Evolutionary conservation across 352 stramenopile genomes (phyloP), one percentile per base, ranked within the genome.

Genomic region (Discostella stelligera): DNA sequence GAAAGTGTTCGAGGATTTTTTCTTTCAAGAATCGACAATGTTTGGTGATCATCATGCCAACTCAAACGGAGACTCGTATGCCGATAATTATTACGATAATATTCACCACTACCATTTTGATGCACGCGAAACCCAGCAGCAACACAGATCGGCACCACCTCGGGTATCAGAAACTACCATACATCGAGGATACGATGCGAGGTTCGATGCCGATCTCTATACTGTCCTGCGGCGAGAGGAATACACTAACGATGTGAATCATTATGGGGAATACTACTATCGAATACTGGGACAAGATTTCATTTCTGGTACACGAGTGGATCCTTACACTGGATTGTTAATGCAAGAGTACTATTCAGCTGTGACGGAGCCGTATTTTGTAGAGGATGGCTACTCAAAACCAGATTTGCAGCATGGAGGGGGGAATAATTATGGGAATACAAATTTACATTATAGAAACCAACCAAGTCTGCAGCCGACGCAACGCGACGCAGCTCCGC

Each of bases 261-360:
- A 56, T 9, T 65, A 79, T 13, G 55, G 64, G 4, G 61, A 76
- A 62, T 82, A 66, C 48, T 86, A 74, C 60, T 90, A 81, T 66
- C 62, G 66, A 60, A 74, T 86, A 3, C 53, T 89, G 11, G 79
- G 75, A 11, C 85, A 91, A 60, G 83, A 91, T 64, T 91, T 89
- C 64, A 74, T 85, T 27, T 20, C 70, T 59, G 66, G 61, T 2
- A 73, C 63, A 39, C 53, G 74, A 48, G 39, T 74, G 10, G 74
- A 82, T 62, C 74, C 66, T 16, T 77, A 71, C 54, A 80, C 73
- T 50, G 74, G 74, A 3, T 83, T 80, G 63, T 60, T 23, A 50
- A 67, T 79, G n/a, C 44, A 64, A 20, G 68, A 79, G 27, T 74
- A 76, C 48, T 84, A 84, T 21, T 67, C 73, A 37, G 77, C 83